Evolutionary conservation across 75 land plant genomes (phyloP).

Genomic region (Picea sitchensis): DNA sequence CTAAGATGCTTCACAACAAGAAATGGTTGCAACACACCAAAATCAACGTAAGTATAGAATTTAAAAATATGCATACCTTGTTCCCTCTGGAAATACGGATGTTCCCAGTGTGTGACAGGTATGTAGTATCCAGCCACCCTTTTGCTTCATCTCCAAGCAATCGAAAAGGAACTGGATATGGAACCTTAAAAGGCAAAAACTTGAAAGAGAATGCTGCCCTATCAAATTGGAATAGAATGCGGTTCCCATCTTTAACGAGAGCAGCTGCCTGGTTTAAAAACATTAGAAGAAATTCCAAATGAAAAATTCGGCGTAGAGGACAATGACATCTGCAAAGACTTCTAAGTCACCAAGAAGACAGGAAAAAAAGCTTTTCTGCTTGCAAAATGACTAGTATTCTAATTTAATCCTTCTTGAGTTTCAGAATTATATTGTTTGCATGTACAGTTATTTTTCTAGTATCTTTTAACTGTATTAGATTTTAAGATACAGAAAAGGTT

Average conservation of each 20-base stretch:
- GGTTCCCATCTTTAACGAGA: slow-evolving; percentile 61
- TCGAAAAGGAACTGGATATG: slow-evolving; percentile 92
- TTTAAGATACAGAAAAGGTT: not conserved
- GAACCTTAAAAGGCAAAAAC: slow-evolving; percentile 97
- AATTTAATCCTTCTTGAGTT: not conserved
- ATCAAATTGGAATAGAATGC: slow-evolving; percentile 91
- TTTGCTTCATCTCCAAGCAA: slow-evolving; percentile 99
- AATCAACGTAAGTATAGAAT: not conserved
- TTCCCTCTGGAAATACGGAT: slow-evolving; percentile 94
- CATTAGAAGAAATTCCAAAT: not conserved
- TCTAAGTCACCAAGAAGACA: not conserved
- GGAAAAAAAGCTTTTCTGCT: not conserved
- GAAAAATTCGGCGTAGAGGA: not conserved
- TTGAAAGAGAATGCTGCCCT: slow-evolving; percentile 90
- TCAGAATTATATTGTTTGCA: not conserved
- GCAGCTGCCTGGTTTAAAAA: slow-evolving; percentile 73
- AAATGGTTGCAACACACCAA: not conserved
- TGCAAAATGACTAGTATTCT: not conserved
- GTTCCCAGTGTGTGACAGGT: slow-evolving; percentile 72
- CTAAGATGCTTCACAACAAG: not conserved
- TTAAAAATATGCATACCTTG: slow-evolving; percentile 47
- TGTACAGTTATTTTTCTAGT: not conserved
- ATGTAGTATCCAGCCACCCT: slow-evolving; percentile 98
- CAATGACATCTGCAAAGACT: not conserved
- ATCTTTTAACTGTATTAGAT: slow-evolving; percentile 1